phyloP scores from a whole-genome alignment of 2,329 filamentous ascomycete species.

The Penicillium sp. region DNA sequence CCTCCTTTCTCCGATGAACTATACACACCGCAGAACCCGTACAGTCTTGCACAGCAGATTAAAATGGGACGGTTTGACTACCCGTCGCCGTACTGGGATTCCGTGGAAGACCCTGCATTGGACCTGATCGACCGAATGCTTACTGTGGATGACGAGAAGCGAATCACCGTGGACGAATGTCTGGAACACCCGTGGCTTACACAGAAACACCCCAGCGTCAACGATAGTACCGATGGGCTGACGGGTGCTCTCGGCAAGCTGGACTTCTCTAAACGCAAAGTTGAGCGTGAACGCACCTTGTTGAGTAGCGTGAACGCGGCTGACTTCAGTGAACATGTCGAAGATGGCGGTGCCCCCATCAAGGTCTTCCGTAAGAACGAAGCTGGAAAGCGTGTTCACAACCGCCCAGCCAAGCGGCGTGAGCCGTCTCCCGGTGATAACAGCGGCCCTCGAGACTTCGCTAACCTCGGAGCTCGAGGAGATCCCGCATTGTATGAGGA shows the following conservation, averaged over 20 bases:
- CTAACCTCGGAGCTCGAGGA: conserved; percentile 81
- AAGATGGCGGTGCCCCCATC: conserved; percentile 61
- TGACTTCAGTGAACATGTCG: conserved; percentile 62
- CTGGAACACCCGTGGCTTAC: conserved; percentile 90
- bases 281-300: conserved; percentile 81
- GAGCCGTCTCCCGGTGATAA: conserved; percentile 71
- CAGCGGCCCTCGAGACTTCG: conserved; percentile 75
- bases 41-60: conserved; percentile 85
- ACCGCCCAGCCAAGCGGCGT: conserved; percentile 39
- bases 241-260: conserved; percentile 83
- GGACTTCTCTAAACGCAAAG: conserved; percentile 81
- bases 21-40: conserved; percentile 78
- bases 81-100: conserved; percentile 94
- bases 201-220: conserved; percentile 61
- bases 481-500: conserved; percentile 77
- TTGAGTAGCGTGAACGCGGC: conserved; percentile 81
- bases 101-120: conserved; percentile 81
- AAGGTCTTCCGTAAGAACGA: conserved; percentile 78
- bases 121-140: conserved; percentile 96
- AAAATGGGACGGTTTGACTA: conserved; percentile 89
- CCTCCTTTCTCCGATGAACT: conserved; percentile 97
- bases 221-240: conserved; percentile 89
- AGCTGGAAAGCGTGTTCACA: conserved; percentile 50
- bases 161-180: conserved; percentile 89
- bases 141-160: conserved; percentile 79